Evolutionary conservation across 2,329 filamentous ascomycete genomes (phyloP), one percentile per base, ranked within the genome.

Genomic region (Talaromyces rugulosus): DNA sequence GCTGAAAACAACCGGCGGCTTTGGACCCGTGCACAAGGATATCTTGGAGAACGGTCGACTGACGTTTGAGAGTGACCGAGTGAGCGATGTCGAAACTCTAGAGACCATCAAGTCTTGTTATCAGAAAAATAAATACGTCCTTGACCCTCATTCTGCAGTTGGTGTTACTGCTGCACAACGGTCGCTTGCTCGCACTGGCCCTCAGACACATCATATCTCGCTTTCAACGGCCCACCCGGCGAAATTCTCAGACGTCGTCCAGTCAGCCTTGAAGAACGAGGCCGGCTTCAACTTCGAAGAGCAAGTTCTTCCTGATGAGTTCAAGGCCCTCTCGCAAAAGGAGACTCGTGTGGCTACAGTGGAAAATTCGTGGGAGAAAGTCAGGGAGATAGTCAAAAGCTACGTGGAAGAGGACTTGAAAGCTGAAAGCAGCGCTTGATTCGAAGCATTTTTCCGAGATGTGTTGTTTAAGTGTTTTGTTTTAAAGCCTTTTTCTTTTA

Each of bases 221-320:
- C 85, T 99, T 2, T 91, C 93, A 1, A 99, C 95, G 1, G 95
- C 95, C 2, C 95, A 99, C 76, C 94, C 95, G 0, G 95, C 94
- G 64, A 99, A 99, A 77, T 99, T 99, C 72, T 87, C 89, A 0
- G 86, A 86, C 34, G 93, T 93, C 0, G 94, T 99, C 1, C 89
- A 93, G 68, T 75, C 89, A 55, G 92, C 94, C 0, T 81, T 98
- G 63, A 84, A 87, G 66, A 84, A 84, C 8, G 83, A 90, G 72
- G 75, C 83, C n/a, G 87, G 83, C 1, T 97, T 96, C 69, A 83
- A 86, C 68, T 96, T 96, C 72, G 81, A 85, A 5, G 33, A 44
- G 47, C 85, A 89, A 65, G 89, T 98, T 1, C 82, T 96, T 60
- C 94, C 94, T 0, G 75, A 84, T 62, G 91, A 97, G 77, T 95